Evolutionary conservation across 306 rosid species (phyloP), one percentile per base, ranked within the genome.

Genomic region (Cucurbita ficifolia): DNA sequence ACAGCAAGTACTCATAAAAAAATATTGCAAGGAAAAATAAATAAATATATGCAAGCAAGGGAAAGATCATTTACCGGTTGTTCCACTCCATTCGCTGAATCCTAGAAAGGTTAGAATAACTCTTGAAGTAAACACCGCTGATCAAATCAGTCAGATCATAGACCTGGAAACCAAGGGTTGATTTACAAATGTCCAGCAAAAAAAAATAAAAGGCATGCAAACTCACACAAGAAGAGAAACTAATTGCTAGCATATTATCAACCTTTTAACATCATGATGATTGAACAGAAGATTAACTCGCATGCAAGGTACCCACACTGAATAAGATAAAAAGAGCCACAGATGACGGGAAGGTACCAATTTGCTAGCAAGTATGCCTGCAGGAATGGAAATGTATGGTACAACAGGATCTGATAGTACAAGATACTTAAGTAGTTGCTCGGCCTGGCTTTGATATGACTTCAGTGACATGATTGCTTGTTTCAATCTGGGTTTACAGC

Each of bases 41-140:
- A 40, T 70, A 48, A 42, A 80, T 21, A 5, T 0, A 70, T 49
- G 51, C 46, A 65, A 73, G 79, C 43, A 75, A 42, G 55, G 75
- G 76, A 76, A 33, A 8, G 65, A 76, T 56, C 64, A 73, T 38
- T 70, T 74, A 94, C 98, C 98, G 86, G 84, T 85, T 94, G 77
- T 88, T 91, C 98, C 98, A 94, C 84, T 94, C 96, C 49, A 75
- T 60, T 16, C 90, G 90, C 76, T 89, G 97, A 65, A 87, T 35
- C 76, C 79, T 84, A 46, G 95, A 79, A 70, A 94, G 97, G 60
- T 85, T 85, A 29, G 96, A 85, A 82, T 90, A 94, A 84, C 91
- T 85, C 88, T 89, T 94, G 76, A 90, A 94, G 81, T 89, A 88
- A 70, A 82, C 73, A 45, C 84, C 76, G 76, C 98, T 85, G 70